A percentile compares a stretch with the other conserved stretches of the same genome.
phyloP scores from a whole-genome alignment of 192 early-diverging fungal genomes.

The Haplosporangium gracile region DNA sequence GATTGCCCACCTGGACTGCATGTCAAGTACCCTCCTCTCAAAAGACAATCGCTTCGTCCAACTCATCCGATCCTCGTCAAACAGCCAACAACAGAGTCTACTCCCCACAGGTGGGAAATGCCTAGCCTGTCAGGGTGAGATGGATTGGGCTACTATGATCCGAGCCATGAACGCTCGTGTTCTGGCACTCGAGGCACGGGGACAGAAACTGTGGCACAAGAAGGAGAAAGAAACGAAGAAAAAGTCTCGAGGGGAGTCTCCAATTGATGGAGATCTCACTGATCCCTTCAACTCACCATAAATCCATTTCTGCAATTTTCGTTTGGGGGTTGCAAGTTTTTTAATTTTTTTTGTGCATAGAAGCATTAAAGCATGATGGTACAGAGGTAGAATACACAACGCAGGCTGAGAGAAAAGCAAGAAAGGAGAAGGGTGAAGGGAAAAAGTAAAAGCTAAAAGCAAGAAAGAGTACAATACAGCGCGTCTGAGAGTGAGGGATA shows the following conservation, averaged over 20 bases:
- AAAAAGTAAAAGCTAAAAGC: background rate
- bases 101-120: constrained; percentile 36
- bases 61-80: background rate
- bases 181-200: background rate
- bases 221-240: background rate
- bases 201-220: background rate
- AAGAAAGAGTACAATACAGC: background rate
- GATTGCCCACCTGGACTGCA: constrained; percentile 48
- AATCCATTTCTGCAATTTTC: background rate
- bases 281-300: constrained; percentile 3
- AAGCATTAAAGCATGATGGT: background rate
- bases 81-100: background rate
- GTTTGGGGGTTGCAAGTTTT: background rate
- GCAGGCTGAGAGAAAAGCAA: background rate
- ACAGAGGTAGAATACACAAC: constrained; percentile 1
- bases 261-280: background rate
- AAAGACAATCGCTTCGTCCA: background rate
- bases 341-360: constrained; percentile 1
- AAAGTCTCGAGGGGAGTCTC: background rate
- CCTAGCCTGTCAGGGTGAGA: constrained; percentile 10
- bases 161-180: constrained; percentile 32
- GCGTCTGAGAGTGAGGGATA: background rate
- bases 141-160: constrained; percentile 32
- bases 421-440: background rate
- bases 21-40: constrained; percentile 25